phyloP scores from a whole-genome alignment of 139 green algal genomes.

The Tetraselmis striata region DNA sequence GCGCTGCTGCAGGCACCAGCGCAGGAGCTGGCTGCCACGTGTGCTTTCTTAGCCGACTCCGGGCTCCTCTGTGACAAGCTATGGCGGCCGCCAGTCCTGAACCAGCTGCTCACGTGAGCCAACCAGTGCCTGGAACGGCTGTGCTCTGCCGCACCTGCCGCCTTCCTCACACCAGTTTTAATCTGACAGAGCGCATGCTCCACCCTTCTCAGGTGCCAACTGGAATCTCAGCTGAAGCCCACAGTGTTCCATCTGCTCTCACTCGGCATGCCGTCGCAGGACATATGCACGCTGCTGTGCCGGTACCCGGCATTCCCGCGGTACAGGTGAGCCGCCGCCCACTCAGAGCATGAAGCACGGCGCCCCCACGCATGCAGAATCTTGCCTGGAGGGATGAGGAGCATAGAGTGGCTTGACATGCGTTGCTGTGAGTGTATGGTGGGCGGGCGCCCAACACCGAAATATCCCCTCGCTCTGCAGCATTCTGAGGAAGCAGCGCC shows the following conservation, averaged over 20 bases:
- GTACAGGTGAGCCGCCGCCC: not conserved
- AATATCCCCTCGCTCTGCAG: not conserved
- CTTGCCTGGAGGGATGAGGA: not conserved
- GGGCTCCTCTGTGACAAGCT: not conserved
- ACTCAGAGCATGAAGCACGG: not conserved
- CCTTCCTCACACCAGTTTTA: not conserved
- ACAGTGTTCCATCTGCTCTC: not conserved
- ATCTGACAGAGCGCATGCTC: not conserved
- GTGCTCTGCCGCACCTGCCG: not conserved
- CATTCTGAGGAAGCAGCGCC: not conserved
- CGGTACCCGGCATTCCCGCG: not conserved
- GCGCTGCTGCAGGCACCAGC: not conserved
- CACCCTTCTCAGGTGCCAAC: not conserved
- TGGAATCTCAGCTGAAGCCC: not conserved
- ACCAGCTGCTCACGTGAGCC: not conserved
- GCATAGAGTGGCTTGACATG: not conserved
- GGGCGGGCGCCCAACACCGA: not conserved
- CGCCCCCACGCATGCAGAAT: no score
- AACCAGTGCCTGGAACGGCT: no score
- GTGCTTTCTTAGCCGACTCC: not conserved
- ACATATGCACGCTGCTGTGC: not conserved
- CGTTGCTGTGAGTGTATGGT: not conserved
- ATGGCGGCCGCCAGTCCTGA: not conserved
- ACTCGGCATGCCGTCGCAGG: not conserved
- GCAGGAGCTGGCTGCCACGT: not conserved